A percentile compares a stretch with the other conserved stretches of the same genome.
These are phyloP conservation scores for Pseudogymnoascus verrucosus DNA, from an alignment of 2,329 filamentous ascomycete genomes.

Conservation along the genomic window DNA sequence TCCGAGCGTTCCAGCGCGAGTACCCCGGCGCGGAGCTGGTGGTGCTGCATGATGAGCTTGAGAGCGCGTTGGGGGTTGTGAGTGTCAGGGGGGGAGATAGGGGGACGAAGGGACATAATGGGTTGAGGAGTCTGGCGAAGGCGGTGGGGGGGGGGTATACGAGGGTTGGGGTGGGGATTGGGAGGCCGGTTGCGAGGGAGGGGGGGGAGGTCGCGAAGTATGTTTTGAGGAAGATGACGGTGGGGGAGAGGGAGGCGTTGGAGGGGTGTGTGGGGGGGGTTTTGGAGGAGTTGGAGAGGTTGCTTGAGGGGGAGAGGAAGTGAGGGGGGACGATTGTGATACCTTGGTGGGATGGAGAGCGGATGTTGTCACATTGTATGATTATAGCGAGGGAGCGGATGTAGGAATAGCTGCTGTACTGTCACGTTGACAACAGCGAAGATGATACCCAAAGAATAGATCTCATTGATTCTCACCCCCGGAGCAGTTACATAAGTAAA, in stretches of 20 bases:
- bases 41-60: constrained; percentile 83
- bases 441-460: constrained; percentile 5
- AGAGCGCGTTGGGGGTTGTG: constrained; percentile 61
- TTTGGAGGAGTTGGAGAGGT: constrained; percentile 20
- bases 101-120: constrained; percentile 67
- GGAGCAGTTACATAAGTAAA: neutral
- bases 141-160: constrained; percentile 39
- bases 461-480: neutral
- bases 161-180: too few species aligned
- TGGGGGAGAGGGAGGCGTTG: constrained; percentile 23
- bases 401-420: neutral
- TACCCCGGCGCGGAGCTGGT: constrained; percentile 45
- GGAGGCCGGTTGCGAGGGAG: too few species aligned
- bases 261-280: constrained; percentile 22
- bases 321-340: neutral
- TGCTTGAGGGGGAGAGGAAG: constrained; percentile 8
- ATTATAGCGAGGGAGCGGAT: neutral
- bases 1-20: constrained; percentile 46
- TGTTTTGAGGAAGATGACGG: too few species aligned
- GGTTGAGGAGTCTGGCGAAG: constrained; percentile 58
- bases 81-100: constrained; percentile 53
- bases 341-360: neutral
- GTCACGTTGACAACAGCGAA: neutral
- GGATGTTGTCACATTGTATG: neutral
- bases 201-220: too few species aligned